Conservation (phyloP, 352 stramenopile species). For the Phytophthora macrochlamydospora region DNA sequence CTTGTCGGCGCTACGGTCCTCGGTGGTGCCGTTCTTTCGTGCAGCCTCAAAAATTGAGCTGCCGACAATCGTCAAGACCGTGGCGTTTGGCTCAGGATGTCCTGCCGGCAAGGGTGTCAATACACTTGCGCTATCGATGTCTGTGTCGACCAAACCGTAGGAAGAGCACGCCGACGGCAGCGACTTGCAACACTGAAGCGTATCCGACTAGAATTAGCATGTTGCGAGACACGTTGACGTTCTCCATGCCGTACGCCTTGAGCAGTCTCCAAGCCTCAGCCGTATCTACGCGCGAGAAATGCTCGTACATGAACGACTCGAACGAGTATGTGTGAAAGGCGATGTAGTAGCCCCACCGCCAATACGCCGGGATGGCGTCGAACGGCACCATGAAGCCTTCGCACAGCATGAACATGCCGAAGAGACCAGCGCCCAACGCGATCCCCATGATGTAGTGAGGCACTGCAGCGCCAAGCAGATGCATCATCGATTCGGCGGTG, state of each 20-base stretch:
- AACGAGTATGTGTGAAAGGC: conserved; percentile 86
- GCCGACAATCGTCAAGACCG: not conserved
- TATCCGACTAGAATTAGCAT: conserved; percentile 64
- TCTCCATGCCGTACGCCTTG: conserved; percentile 47
- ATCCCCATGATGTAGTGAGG: conserved; percentile 87
- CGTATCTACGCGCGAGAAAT: conserved; percentile 47
- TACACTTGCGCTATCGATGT: conserved; percentile 1
- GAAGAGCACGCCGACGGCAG: conserved; percentile 36
- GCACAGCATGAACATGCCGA: conserved; percentile 84
- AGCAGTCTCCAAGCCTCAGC: conserved; percentile 26
- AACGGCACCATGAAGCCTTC: conserved; percentile 77
- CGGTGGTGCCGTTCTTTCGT: not conserved
- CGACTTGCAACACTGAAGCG: conserved; percentile 46
- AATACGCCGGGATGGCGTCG: conserved; percentile 58
- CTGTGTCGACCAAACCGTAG: conserved; percentile 32
- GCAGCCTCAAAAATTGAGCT: not conserved
- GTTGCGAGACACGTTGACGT: conserved; percentile 52
- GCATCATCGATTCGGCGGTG: conserved; percentile 75
- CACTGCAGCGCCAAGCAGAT: conserved; percentile 64
- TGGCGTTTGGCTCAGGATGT: no score
- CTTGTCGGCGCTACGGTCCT: conserved; percentile 6
- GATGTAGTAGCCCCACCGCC: conserved; percentile 80
- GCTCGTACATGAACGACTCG: conserved; percentile 77
- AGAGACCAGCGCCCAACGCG: conserved; percentile 66
- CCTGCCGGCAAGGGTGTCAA: not conserved